Base-by-base conservation (phyloP, 352 stramenopile species). In the Stephanocyclus meneghinianus region DNA sequence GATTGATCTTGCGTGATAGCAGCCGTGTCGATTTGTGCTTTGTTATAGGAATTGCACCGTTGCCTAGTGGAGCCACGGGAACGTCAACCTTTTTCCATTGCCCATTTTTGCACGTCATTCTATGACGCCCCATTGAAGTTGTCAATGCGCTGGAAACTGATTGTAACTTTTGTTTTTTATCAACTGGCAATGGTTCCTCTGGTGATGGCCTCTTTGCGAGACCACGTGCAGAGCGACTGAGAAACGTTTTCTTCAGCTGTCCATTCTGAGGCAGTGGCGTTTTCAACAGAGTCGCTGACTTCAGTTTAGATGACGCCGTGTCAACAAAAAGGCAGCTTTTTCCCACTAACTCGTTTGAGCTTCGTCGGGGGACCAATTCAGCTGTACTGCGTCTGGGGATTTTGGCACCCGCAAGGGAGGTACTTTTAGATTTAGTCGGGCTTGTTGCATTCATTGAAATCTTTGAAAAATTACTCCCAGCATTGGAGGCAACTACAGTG, bases 1-100 rank as follows among this genome's bases (percentile, higher is more conserved):
- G 42, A 56, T 68, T 56, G 15, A 18, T 42, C 15, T 44, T 37
- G 9, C 16, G 30, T 9, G 5, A 15, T 29, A 68, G 29, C 32
- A 68, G n/a, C 21, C 60, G 16, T 21, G 60, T 57, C 10, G n/a
- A 35, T 18, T 9, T 68, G n/a, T 68, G 60, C 26, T 68, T 68
- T n/a, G 21, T 56, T 18, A 68, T 21, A 13, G 37, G 16, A 55
- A 68, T 56, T 10, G 30, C 60, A 42, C 55, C 26, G 18, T 57
- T 56, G 16, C 40, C 60, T 9, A 21, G 7, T 2, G 60, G 60
- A 29, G 60, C 60, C 8, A 68, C 60, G 18, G 18, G 40, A 0
- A 56, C 44, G 6, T 21, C 18, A 29, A 48, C 32, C 30, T 48
- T 51, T 35, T 32, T 65, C 57, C 57, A 65, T 13, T 13, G 9